Evolutionary conservation across 495 filamentous ascomycete species (phyloP).

Genomic region (Neurospora sublineolata): DNA sequence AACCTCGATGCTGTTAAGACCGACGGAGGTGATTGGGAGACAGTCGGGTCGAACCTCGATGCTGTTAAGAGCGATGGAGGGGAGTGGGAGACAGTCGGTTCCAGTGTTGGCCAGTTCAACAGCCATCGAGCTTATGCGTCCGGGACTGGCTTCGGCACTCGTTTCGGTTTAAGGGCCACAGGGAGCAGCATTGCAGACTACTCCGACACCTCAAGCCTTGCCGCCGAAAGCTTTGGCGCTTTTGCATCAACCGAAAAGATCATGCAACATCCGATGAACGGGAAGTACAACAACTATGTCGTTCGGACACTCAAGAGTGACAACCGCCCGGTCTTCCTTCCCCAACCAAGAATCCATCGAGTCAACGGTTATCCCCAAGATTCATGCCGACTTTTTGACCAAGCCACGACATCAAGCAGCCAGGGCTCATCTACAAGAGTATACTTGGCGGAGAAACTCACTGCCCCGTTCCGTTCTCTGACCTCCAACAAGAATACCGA

Average conservation of each 20-base stretch:
- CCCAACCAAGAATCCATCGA: conserved; percentile 14
- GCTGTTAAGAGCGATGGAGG: conserved; percentile 13
- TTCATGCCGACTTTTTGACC: conserved; percentile 12
- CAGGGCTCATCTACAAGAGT: conserved; percentile 5
- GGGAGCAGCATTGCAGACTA: conserved; percentile 31
- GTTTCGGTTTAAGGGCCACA: conserved; percentile 8
- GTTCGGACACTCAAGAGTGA: conserved; percentile 13
- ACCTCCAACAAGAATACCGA: conserved; percentile 4
- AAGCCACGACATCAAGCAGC: conserved; percentile 3
- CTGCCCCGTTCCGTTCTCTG: conserved; percentile 13
- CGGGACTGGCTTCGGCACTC: conserved; percentile 3
- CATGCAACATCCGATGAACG: conserved; percentile 11
- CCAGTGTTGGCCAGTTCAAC: conserved; percentile 13
- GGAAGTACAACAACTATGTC: conserved; percentile 1
- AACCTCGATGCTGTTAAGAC: conserved; percentile 9
- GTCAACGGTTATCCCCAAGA: conserved; percentile 20
- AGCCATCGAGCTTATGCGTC: conserved; percentile 17
- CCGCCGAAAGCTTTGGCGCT: background rate
- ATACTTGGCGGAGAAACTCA: conserved; percentile 12
- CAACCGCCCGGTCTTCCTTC: conserved; percentile 16
- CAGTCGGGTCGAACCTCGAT: conserved; percentile 8
- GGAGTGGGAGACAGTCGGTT: conserved; percentile 21
- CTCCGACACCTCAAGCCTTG: conserved; percentile 18
- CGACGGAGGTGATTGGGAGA: conserved; percentile 20
- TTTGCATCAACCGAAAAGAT: conserved; percentile 17